phyloP scores from a whole-genome alignment of 176 grass and related monocot genomes.

The Elymus sibiricus region DNA sequence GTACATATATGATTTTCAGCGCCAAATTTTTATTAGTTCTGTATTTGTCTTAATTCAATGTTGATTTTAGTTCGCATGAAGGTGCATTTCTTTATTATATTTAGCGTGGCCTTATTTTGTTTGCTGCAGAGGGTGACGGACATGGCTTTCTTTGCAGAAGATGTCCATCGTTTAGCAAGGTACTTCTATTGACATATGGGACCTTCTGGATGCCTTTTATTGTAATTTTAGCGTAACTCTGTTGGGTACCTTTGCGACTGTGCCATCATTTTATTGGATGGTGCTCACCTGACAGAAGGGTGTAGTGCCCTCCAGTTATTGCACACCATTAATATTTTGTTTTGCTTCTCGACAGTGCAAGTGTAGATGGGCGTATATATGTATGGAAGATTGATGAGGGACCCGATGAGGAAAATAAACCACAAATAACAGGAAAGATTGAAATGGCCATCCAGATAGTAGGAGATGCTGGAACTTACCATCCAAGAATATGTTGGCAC shows the following conservation, averaged over 20 bases:
- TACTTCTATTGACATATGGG: slow-evolving; percentile 32
- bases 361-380: slow-evolving; percentile 86
- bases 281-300: neutral
- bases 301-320: neutral
- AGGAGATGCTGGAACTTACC: slow-evolving; percentile 68
- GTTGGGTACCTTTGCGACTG: neutral
- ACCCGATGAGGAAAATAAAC: slow-evolving; percentile 79
- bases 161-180: slow-evolving; percentile 95
- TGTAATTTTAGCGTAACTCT: neutral
- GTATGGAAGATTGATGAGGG: slow-evolving; percentile 97
- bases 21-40: neutral
- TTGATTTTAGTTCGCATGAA: neutral
- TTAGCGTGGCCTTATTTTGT: slow-evolving; percentile 37
- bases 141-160: slow-evolving; percentile 99
- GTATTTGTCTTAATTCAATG: neutral
- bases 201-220: neutral
- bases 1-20: neutral
- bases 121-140: slow-evolving; percentile 87
- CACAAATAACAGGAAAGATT: slow-evolving; percentile 84
- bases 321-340: neutral
- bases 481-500: slow-evolving; percentile 96
- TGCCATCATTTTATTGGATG: neutral
- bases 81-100: slow-evolving; percentile 19
- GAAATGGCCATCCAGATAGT: slow-evolving; percentile 76
- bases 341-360: slow-evolving; percentile 57